These are phyloP conservation scores for Stephania cephalantha DNA, from an alignment of 164 flowering plant species.

Conservation along the genomic window DNA sequence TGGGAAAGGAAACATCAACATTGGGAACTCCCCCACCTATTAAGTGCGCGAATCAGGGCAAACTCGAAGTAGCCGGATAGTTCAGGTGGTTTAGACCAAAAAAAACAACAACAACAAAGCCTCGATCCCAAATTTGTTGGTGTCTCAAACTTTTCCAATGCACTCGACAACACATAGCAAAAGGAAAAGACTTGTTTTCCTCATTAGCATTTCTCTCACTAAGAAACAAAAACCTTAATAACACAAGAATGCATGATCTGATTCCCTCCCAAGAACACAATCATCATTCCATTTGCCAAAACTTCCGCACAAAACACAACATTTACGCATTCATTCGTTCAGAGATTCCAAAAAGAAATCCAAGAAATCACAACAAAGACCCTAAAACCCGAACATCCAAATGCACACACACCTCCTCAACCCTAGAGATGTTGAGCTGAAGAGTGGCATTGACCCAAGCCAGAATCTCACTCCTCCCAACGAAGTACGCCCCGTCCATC, in stretches of 20 bases:
- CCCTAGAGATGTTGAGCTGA: conserved; percentile 67
- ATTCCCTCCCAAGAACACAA: neutral
- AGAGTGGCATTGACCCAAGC: conserved; percentile 81
- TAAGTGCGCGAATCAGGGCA: too few relatives aligned
- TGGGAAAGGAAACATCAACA: too few relatives aligned
- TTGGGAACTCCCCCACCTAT: too few relatives aligned
- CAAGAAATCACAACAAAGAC: neutral
- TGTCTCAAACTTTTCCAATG: too few relatives aligned
- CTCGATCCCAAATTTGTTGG: too few relatives aligned
- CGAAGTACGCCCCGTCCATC: conserved; percentile 92
- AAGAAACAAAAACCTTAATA: neutral
- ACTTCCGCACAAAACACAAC: neutral
- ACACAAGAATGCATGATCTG: neutral
- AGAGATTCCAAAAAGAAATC: neutral
- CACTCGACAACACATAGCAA: neutral
- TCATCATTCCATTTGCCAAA: neutral
- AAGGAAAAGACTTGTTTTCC: neutral
- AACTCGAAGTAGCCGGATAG: too few relatives aligned
- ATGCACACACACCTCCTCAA: conserved; percentile 54
- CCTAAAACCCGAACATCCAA: neutral
- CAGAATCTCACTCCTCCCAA: conserved; percentile 79
- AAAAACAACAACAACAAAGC: too few relatives aligned
- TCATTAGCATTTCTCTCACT: neutral
- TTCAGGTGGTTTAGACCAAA: too few relatives aligned
- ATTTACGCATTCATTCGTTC: neutral